Evolutionary conservation across 768 basidiomycete genomes (phyloP).

Genomic region (Mycena vulgaris): DNA sequence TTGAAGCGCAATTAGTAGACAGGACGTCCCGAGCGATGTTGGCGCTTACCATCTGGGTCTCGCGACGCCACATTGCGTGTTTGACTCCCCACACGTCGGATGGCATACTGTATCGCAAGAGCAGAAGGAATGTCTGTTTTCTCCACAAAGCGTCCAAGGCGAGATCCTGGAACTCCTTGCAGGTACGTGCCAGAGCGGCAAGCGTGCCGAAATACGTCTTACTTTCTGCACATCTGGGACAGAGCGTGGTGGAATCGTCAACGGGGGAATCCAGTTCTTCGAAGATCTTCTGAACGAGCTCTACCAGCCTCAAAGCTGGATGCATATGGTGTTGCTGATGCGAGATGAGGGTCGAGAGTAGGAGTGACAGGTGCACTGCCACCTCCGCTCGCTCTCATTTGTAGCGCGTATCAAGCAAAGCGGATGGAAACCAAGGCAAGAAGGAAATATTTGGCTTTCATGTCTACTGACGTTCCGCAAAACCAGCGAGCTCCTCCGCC

Average conservation of each 20-base stretch:
- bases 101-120: background rate
- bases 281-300: background rate
- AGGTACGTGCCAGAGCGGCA: background rate
- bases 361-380: too few species aligned
- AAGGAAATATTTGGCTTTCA: too few species aligned
- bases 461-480: background rate
- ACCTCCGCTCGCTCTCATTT: too few species aligned
- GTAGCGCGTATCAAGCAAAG: too few species aligned
- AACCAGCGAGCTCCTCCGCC: constrained; percentile 49
- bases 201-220: background rate
- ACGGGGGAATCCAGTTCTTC: background rate
- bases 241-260: background rate
- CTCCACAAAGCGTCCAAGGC: background rate
- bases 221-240: background rate
- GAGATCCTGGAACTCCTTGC: background rate
- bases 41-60: background rate
- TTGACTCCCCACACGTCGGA: background rate
- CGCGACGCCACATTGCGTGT: too few species aligned
- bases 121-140: background rate
- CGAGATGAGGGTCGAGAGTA: too few species aligned
- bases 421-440: too few species aligned
- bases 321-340: too few species aligned
- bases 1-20: background rate
- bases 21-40: background rate
- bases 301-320: background rate